These are phyloP conservation scores for Collybiopsis confluens DNA, from an alignment of 768 basidiomycete species.

Conservation along the genomic window DNA sequence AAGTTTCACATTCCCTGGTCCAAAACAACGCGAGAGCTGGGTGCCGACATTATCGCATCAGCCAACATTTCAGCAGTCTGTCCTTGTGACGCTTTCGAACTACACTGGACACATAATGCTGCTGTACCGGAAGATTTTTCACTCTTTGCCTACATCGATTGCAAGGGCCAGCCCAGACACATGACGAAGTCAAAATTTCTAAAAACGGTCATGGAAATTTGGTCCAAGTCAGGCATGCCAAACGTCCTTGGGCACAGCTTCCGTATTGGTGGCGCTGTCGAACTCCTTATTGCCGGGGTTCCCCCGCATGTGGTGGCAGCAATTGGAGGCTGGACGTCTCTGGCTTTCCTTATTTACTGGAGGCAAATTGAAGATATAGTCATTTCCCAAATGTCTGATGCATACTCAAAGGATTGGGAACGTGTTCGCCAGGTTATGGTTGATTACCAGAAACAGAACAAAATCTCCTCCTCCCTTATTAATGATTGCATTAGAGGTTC, in stretches of 20 bases:
- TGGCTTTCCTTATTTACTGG: constrained; percentile 26
- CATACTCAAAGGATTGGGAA: background rate
- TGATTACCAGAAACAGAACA: background rate
- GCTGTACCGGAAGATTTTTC: constrained; percentile 19
- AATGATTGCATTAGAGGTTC: background rate
- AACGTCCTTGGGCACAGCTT: constrained; percentile 19
- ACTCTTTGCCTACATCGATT: constrained; percentile 4
- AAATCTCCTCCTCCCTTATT: background rate
- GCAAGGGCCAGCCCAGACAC: constrained; percentile 1
- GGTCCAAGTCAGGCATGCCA: constrained; percentile 8
- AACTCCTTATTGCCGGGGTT: constrained; percentile 21
- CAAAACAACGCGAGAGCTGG: too few species aligned
- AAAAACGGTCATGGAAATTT: constrained; percentile 10
- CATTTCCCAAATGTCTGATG: background rate
- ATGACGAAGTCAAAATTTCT: constrained; percentile 11
- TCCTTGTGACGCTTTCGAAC: too few species aligned
- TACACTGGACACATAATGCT: too few species aligned
- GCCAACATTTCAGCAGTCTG: too few species aligned
- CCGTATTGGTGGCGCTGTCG: constrained; percentile 21
- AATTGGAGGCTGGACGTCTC: constrained; percentile 28
- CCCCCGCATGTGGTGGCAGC: constrained; percentile 27
- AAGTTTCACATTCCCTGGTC: constrained; percentile 30
- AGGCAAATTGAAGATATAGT: constrained; percentile 18
- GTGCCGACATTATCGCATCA: too few species aligned
- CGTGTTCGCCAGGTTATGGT: background rate